Percentiles rank a stretch among this genome's conserved stretches.
These are phyloP conservation scores for Sporobolomyces phaffii DNA, from an alignment of 768 basidiomycete species.

Conservation along the genomic window DNA sequence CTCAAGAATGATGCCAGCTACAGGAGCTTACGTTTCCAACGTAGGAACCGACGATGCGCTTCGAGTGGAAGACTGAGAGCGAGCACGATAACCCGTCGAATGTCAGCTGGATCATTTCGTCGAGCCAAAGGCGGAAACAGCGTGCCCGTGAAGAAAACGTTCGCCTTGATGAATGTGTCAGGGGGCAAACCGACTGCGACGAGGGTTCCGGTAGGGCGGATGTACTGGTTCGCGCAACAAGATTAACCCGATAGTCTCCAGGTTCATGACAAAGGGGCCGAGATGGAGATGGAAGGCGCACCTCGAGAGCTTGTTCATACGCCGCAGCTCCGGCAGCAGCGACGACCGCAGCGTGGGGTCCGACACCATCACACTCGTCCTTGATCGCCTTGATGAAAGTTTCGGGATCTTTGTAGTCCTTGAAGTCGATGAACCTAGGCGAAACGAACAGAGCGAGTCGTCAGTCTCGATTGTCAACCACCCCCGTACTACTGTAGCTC, in stretches of 20 bases:
- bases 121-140: background rate
- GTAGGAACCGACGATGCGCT: constrained; percentile 47
- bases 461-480: too few species aligned
- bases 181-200: constrained; percentile 73
- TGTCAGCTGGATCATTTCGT: background rate
- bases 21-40: constrained; percentile 57
- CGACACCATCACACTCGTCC: constrained; percentile 56
- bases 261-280: background rate
- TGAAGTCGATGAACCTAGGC: constrained; percentile 61
- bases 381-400: constrained; percentile 55
- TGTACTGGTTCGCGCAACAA: constrained; percentile 51
- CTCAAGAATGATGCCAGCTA: too few species aligned
- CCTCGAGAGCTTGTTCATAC: constrained; percentile 51
- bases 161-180: constrained; percentile 55
- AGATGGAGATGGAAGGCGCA: background rate
- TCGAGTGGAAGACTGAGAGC: constrained; percentile 5
- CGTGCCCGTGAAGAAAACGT: constrained; percentile 60
- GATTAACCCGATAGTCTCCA: background rate
- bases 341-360: constrained; percentile 58
- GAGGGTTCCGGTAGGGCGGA: constrained; percentile 64
- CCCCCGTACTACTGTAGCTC: too few species aligned
- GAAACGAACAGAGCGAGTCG: too few species aligned
- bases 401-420: constrained; percentile 60
- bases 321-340: constrained; percentile 47
- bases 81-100: background rate